Conservation (phyloP, 1,139 yeast species). For the Kazachstania sp. region DNA sequence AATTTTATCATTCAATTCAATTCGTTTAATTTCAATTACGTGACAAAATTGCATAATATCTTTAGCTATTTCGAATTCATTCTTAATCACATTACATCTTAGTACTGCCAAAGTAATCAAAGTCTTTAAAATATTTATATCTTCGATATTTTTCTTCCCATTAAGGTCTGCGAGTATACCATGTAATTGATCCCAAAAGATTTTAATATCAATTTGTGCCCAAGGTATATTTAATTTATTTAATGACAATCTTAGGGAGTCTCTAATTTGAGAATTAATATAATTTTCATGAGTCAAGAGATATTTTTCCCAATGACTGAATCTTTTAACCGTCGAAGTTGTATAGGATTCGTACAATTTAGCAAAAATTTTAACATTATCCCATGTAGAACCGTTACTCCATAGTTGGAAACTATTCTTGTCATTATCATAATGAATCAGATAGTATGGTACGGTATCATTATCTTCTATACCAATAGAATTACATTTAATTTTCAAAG, state of each 20-base stretch:
- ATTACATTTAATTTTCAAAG: slow-evolving; percentile 21
- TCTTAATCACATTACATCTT: slow-evolving; percentile 15
- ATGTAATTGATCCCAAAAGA: slow-evolving; percentile 16
- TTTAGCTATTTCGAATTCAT: slow-evolving; percentile 12
- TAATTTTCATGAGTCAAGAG: background rate
- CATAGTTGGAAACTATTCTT: slow-evolving; percentile 18
- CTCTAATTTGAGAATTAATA: slow-evolving; percentile 7
- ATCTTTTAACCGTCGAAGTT: background rate
- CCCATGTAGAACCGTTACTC: slow-evolving; percentile 23
- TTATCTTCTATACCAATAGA: slow-evolving; percentile 8
- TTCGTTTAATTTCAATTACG: too few species aligned
- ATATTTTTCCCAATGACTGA: background rate
- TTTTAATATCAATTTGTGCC: slow-evolving; percentile 10
- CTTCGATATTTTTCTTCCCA: background rate
- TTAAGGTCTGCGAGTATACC: slow-evolving; percentile 6
- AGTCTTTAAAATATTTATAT: slow-evolving; percentile 12
- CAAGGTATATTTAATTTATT: slow-evolving; percentile 19
- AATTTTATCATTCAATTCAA: background rate
- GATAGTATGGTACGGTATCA: slow-evolving; percentile 16
- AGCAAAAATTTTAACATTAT: slow-evolving; percentile 16
- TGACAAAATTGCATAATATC: slow-evolving; percentile 9
- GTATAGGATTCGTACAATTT: slow-evolving; percentile 11
- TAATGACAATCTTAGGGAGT: slow-evolving; percentile 8
- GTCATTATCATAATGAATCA: slow-evolving; percentile 22
- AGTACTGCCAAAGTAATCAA: slow-evolving; percentile 18